Percentiles rank a stretch among this genome's conserved stretches.
Conservation (phyloP, 192 early-diverging fungal genomes). For the Podila verticillata region DNA sequence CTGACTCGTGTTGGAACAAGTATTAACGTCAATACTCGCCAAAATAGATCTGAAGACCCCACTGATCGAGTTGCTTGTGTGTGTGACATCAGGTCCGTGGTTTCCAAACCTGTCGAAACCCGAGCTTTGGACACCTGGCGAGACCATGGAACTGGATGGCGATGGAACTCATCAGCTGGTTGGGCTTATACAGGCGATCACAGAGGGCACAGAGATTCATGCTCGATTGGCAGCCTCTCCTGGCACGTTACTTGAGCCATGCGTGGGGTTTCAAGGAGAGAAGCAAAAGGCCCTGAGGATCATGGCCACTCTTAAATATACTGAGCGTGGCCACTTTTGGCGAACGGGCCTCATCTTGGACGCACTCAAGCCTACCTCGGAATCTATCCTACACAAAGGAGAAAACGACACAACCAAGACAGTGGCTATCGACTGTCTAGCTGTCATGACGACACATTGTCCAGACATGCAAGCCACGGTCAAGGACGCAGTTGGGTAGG, state of each 20-base stretch:
- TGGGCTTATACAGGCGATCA: background rate
- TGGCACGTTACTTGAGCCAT: constrained; percentile 10
- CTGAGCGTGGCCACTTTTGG: constrained; percentile 12
- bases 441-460: constrained; percentile 18
- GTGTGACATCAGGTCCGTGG: constrained; percentile 42
- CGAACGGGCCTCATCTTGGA: constrained; percentile 9
- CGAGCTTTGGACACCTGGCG: constrained; percentile 20
- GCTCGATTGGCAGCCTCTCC: constrained; percentile 16
- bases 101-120: constrained; percentile 15
- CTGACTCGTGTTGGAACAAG: background rate
- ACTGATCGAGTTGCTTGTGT: constrained; percentile 22
- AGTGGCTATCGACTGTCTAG: constrained; percentile 19
- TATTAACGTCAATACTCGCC: background rate
- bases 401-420: background rate
- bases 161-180: constrained; percentile 17
- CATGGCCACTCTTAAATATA: constrained; percentile 25
- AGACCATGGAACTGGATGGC: constrained; percentile 5
- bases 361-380: constrained; percentile 1
- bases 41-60: constrained; percentile 7
- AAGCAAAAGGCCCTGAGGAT: constrained; percentile 28
- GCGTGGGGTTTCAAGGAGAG: constrained; percentile 14
- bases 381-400: background rate
- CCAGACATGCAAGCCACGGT: background rate
- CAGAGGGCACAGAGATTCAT: constrained; percentile 28
- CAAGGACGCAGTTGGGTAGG: constrained; percentile 14